Percentiles rank a stretch among this genome's conserved stretches.
Evolutionary conservation across 2,329 filamentous ascomycete species (phyloP).

Genomic region (Boeremia lycopersici): DNA sequence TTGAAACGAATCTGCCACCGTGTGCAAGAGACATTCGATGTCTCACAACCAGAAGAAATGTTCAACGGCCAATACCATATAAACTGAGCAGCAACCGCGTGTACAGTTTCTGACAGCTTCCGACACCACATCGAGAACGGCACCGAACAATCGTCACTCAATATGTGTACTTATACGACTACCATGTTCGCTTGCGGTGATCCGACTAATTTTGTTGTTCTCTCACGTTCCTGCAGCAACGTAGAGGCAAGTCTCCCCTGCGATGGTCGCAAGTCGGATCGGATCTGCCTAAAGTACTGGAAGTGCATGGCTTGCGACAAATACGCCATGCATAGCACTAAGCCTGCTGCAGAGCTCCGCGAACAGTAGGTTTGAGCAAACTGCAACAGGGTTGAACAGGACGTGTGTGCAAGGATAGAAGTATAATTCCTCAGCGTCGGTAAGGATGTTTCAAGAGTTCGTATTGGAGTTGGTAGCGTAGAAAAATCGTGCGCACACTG

Average conservation of each 20-base stretch:
- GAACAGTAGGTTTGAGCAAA: too few relatives aligned
- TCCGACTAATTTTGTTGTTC: not conserved
- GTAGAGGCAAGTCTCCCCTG: not conserved
- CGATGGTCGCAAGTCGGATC: not conserved
- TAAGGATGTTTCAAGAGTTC: not conserved
- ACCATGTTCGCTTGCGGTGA: not conserved
- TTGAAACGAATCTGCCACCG: too few relatives aligned
- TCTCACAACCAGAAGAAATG: too few relatives aligned
- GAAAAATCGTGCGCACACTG: not conserved
- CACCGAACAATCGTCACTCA: not conserved
- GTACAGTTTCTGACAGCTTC: too few relatives aligned
- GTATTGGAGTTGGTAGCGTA: not conserved
- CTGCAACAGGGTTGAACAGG: too few relatives aligned
- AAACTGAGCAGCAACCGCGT: too few relatives aligned
- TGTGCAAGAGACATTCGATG: too few relatives aligned
- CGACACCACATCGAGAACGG: too few relatives aligned
- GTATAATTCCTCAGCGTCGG: not conserved
- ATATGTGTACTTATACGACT: not conserved
- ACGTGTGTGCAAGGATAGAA: not conserved
- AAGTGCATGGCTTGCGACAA: not conserved
- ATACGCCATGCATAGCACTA: too few relatives aligned
- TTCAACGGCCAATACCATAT: too few relatives aligned
- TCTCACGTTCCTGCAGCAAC: not conserved
- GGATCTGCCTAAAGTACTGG: not conserved
- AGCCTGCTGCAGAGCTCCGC: not conserved